Percentiles rank a stretch among this genome's conserved stretches.
phyloP scores from a whole-genome alignment of 78 protist genomes.

The Guillardia theta region DNA sequence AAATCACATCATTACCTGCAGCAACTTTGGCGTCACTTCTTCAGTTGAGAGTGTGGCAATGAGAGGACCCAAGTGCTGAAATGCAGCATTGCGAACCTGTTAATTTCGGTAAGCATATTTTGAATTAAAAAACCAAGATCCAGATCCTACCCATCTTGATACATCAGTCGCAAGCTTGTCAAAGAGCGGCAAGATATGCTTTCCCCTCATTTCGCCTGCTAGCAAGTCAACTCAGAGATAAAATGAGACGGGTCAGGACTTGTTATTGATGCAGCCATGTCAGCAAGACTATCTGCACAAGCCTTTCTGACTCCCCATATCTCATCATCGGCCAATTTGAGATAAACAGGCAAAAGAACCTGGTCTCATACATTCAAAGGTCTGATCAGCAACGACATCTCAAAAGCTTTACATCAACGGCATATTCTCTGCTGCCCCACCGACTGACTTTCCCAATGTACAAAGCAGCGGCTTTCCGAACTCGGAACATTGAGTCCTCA shows the following conservation, averaged over 20 bases:
- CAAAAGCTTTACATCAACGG: too few species aligned
- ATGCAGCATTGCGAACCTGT: neutral
- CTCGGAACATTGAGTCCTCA: conserved; percentile 26
- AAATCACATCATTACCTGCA: neutral
- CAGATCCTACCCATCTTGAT: conserved; percentile 22
- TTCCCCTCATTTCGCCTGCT: too few species aligned
- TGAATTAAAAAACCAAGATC: neutral
- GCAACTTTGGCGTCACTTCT: neutral
- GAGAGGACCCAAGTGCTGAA: conserved; percentile 32
- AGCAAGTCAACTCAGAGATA: too few species aligned
- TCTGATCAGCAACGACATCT: too few species aligned
- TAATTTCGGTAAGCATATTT: neutral
- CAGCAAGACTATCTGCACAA: neutral
- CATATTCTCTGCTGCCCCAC: neutral
- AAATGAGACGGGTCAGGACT: neutral
- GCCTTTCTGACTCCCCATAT: conserved; percentile 20
- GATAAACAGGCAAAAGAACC: neutral
- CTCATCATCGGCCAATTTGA: neutral
- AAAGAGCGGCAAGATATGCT: neutral
- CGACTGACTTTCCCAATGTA: conserved; percentile 14
- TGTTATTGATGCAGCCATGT: neutral
- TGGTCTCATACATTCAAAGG: too few species aligned
- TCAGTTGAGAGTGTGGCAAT: neutral
- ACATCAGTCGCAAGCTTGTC: neutral
- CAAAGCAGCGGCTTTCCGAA: conserved; percentile 3